Base-by-base conservation (phyloP, 1,284 basidiomycete species). In the Pseudozyma sp. region DNA sequence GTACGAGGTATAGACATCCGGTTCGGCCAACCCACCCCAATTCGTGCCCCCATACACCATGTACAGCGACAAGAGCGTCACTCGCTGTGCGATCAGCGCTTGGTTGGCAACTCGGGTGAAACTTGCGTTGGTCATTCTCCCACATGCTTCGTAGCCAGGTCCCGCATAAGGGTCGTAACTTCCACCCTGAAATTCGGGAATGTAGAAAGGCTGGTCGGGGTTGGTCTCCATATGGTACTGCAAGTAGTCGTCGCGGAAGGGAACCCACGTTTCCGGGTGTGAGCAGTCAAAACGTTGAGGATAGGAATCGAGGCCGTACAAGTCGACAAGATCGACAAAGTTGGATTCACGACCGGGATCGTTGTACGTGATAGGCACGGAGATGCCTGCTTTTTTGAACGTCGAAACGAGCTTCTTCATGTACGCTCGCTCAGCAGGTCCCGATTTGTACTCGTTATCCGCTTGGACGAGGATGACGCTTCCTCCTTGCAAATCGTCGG, bases 21-120 rank as follows among this genome's bases (percentile, higher is more conserved):
- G 61, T 21, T 67, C 42, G 16, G 76, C 70, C 14, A 79, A 52
- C 13, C 58, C 60, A n/a, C 70, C 80, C 67, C 68, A 93, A 83
- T 93, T 93, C 60, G 93, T 94, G 79, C 93, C 92, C 90, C 80
- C 44, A 76, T 89, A 89, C 5, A 89, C 88, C 36, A 91, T 90
- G 63, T 94, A 92, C 16, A 93, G 88, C 5, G 92, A 69, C 14
- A 76, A 45, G 13, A 78, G 52, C 13, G 64, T 78, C 21, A 80
- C 70, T 19, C 72, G 44, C 45, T 81, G 70, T 7, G 74, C 66
- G 2, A 70, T 44, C 16, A 74, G 48, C 3, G 59, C 64, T 35
- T 70, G 64, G 21, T 76, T 71, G 13, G 68, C 74, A 5, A 79
- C 72, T 9, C 64, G 49, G 13, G 66, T 61, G 38, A 79, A 81